Evolutionary conservation across 331 rosid genomes (phyloP).

Genomic region (Acacia concinna): DNA sequence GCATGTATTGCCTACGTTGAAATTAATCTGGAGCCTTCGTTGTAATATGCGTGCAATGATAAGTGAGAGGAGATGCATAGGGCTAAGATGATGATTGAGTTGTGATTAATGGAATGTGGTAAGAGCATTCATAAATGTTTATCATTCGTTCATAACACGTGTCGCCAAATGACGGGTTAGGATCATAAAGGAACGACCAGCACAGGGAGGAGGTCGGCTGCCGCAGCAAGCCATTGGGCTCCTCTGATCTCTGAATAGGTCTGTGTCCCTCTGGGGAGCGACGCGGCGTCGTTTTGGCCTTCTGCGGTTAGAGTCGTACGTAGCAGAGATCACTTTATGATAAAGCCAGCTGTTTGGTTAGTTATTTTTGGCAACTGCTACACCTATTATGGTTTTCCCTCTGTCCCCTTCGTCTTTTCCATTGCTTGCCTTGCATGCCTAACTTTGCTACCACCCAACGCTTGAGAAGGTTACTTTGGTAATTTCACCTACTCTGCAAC

Average conservation of each 20-base stretch:
- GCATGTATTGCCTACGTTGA: no score
- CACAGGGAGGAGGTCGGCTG: not conserved
- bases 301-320: not conserved
- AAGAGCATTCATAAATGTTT: not conserved
- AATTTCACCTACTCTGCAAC: not conserved
- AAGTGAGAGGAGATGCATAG: not conserved
- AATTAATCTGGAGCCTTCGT: not conserved
- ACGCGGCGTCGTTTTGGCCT: not conserved
- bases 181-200: not conserved
- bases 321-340: not conserved
- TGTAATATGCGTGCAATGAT: not conserved
- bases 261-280: not conserved
- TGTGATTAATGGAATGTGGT: not conserved
- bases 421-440: not conserved
- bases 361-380: slow-evolving; percentile 17
- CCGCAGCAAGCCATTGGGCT: not conserved
- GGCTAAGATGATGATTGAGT: not conserved
- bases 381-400: not conserved
- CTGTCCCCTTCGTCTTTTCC: not conserved
- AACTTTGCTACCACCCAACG: not conserved
- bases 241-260: not conserved
- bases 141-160: not conserved
- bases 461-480: not conserved
- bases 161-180: not conserved
- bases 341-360: not conserved